These are phyloP conservation scores for Termitomyces sp. DNA, from an alignment of 768 basidiomycete genomes.

Conservation along the genomic window DNA sequence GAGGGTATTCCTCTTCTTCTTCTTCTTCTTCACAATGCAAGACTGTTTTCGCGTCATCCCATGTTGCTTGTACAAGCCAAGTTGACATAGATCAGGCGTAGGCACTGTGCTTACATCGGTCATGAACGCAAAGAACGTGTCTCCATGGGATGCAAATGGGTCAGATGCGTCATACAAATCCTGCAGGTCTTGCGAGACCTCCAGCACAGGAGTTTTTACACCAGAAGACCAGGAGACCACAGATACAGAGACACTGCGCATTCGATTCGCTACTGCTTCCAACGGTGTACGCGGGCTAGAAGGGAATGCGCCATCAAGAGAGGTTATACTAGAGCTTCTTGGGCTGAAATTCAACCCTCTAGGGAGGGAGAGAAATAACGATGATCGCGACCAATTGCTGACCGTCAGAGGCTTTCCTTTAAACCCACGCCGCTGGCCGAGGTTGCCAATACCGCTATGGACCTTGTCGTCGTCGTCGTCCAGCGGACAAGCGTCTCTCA, in stretches of 20 bases:
- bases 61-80: conserved; percentile 8
- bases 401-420: conserved; percentile 22
- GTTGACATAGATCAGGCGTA: conserved; percentile 9
- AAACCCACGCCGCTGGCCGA: conserved; percentile 28
- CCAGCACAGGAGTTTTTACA: conserved; percentile 5
- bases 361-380: conserved; percentile 19
- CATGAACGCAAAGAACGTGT: conserved; percentile 13
- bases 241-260: conserved; percentile 18
- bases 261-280: conserved; percentile 20
- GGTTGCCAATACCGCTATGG: conserved; percentile 16
- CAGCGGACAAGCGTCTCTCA: background rate
- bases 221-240: conserved; percentile 9
- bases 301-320: conserved; percentile 2
- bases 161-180: conserved; percentile 14
- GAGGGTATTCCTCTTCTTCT: too few relatives aligned
- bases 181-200: conserved; percentile 16
- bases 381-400: conserved; percentile 9
- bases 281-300: conserved; percentile 17
- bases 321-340: conserved; percentile 10
- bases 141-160: conserved; percentile 16
- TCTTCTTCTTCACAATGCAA: conserved; percentile 1
- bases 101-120: background rate
- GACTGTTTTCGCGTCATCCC: conserved; percentile 2
- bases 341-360: conserved; percentile 14
- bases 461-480: background rate